These are phyloP conservation scores for Oehlia diaphana DNA, from an alignment of 192 early-diverging fungal genomes.

Conservation along the genomic window DNA sequence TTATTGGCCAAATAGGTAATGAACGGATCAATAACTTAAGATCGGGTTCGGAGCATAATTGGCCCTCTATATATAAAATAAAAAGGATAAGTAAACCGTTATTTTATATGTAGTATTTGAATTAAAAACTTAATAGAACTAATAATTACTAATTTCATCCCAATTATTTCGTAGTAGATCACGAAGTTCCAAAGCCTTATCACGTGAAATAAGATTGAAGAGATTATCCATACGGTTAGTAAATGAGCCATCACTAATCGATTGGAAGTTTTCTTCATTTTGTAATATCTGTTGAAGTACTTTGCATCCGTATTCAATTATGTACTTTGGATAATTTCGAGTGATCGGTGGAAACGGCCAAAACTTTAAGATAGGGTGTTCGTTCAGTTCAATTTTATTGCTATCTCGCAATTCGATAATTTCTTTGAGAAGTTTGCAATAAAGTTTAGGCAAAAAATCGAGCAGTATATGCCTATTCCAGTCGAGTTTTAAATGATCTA, in stretches of 20 bases:
- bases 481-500: slow-evolving; percentile 10
- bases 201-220: background rate
- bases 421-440: slow-evolving; percentile 3
- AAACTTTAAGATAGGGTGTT: background rate
- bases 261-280: background rate
- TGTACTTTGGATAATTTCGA: background rate
- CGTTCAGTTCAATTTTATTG: background rate
- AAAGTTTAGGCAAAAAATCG: background rate
- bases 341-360: background rate
- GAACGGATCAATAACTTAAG: background rate
- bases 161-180: background rate
- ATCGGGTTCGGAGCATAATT: background rate
- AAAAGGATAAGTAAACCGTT: background rate
- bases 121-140: background rate
- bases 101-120: background rate
- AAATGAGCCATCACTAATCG: background rate
- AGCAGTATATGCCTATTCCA: slow-evolving; percentile 19
- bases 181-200: background rate
- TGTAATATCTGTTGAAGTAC: slow-evolving; percentile 16
- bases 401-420: background rate
- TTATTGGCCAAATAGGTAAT: slow-evolving; percentile 7
- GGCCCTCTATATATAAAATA: background rate
- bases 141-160: background rate
- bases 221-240: background rate
- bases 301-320: background rate